phyloP scores from a whole-genome alignment of 768 basidiomycete species.

The Sporobolomyces roseus region DNA sequence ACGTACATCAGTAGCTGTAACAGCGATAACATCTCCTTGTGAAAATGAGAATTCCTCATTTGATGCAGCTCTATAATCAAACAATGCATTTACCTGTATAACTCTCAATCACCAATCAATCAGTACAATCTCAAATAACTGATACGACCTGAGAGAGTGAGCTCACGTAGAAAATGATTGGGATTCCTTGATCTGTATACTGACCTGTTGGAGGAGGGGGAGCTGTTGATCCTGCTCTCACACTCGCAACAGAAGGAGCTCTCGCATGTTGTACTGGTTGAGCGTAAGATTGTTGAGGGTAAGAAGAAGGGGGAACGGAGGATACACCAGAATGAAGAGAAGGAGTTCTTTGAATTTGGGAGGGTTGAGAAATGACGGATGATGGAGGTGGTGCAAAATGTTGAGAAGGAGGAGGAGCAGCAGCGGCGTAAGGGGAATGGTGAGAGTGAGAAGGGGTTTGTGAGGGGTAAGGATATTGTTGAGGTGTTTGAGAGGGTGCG shows the following conservation, averaged over 20 bases:
- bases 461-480: not conserved
- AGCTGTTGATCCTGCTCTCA: conserved; percentile 8
- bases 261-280: conserved; percentile 37
- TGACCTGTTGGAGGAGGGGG: conserved; percentile 57
- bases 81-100: conserved; percentile 73
- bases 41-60: conserved; percentile 97
- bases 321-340: conserved; percentile 19
- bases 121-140: no score
- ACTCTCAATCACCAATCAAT: not conserved
- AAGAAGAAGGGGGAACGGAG: not conserved
- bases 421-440: not conserved
- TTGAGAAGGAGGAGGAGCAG: not conserved
- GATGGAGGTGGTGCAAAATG: conserved; percentile 15
- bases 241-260: conserved; percentile 44
- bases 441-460: conserved; percentile 25
- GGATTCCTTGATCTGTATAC: conserved; percentile 73
- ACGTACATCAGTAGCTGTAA: conserved; percentile 77
- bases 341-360: conserved; percentile 7
- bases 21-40: conserved; percentile 88
- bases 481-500: conserved; percentile 3
- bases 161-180: conserved; percentile 72
- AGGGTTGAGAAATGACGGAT: not conserved
- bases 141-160: not conserved
- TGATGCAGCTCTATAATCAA: conserved; percentile 76
- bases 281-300: conserved; percentile 39